Conservation (phyloP, 805 yeast genomes). For the Yarrowia sp. region DNA sequence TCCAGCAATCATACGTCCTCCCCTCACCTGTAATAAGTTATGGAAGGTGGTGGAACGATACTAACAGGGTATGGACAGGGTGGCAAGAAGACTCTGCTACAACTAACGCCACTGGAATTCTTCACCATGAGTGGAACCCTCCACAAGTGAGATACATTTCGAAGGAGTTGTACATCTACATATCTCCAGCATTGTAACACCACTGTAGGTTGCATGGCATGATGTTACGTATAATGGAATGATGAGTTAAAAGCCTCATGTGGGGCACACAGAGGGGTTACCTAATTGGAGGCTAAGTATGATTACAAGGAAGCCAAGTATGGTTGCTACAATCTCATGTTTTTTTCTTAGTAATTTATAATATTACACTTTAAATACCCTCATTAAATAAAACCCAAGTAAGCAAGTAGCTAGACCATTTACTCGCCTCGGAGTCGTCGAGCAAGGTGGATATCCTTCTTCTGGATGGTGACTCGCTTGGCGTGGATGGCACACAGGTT, state of each 20-base stretch:
- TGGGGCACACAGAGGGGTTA: not conserved
- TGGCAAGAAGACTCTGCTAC: not conserved
- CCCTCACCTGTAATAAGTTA: not conserved
- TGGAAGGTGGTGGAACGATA: conserved; percentile 24
- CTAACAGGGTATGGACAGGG: not conserved
- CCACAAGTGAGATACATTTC: no score
- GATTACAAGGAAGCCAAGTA: not conserved
- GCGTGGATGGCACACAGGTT: conserved; percentile 93
- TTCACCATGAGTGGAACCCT: no score
- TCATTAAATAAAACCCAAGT: conserved; percentile 34
- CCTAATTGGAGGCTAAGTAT: not conserved
- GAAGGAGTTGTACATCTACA: not conserved
- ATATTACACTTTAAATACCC: conserved; percentile 37
- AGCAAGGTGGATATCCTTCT: conserved; percentile 89
- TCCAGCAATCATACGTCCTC: not conserved
- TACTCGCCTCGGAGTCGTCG: conserved; percentile 89
- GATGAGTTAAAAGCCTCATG: conserved; percentile 1
- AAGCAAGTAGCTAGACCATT: conserved; percentile 57
- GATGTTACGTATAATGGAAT: not conserved
- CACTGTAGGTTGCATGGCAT: not conserved
- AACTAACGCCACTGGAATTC: not conserved
- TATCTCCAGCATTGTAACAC: conserved; percentile 1
- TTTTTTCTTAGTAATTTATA: conserved; percentile 15
- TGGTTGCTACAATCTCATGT: no score
- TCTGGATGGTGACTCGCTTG: conserved; percentile 91